phyloP scores from a whole-genome alignment of 2,329 filamentous ascomycete species.

The Colletotrichum cuscutae region DNA sequence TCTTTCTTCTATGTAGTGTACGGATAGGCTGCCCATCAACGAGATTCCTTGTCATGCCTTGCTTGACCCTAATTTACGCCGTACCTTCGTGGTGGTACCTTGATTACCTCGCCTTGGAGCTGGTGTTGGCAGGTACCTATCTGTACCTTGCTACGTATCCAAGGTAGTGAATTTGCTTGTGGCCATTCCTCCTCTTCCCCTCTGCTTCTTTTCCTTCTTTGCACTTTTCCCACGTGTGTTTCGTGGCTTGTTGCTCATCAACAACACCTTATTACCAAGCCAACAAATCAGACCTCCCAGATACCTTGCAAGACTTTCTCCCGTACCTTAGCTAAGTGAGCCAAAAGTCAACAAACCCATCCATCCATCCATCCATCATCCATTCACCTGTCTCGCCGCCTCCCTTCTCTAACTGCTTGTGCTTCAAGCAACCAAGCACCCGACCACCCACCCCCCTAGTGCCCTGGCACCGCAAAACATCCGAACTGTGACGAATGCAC shows the following conservation, averaged over 20 bases:
- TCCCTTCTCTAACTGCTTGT: constrained; percentile 28
- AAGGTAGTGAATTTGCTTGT: not conserved
- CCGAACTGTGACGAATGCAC: not conserved
- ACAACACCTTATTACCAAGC: not conserved
- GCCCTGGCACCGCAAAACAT: not conserved
- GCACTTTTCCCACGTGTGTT: constrained; percentile 9
- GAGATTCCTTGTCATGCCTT: not conserved
- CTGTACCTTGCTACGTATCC: not conserved
- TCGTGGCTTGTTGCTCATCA: constrained; percentile 17
- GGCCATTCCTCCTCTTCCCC: constrained; percentile 2
- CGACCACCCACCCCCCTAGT: not conserved
- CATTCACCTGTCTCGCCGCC: not conserved
- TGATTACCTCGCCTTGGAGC: not conserved
- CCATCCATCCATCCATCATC: not conserved
- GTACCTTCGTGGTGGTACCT: not conserved
- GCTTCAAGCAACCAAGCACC: constrained; percentile 10
- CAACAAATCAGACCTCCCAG: no score
- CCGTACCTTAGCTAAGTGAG: not conserved
- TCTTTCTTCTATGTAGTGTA: no score
- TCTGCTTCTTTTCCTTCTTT: constrained; percentile 23
- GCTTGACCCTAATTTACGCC: not conserved
- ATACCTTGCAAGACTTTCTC: not conserved
- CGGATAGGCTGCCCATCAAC: not conserved
- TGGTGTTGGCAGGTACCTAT: not conserved
- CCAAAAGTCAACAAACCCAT: not conserved